Percentiles rank a stretch among this genome's conserved stretches.
Evolutionary conservation across 2,329 filamentous ascomycete species (phyloP).

Genomic region (Pezizomycotina sp.): DNA sequence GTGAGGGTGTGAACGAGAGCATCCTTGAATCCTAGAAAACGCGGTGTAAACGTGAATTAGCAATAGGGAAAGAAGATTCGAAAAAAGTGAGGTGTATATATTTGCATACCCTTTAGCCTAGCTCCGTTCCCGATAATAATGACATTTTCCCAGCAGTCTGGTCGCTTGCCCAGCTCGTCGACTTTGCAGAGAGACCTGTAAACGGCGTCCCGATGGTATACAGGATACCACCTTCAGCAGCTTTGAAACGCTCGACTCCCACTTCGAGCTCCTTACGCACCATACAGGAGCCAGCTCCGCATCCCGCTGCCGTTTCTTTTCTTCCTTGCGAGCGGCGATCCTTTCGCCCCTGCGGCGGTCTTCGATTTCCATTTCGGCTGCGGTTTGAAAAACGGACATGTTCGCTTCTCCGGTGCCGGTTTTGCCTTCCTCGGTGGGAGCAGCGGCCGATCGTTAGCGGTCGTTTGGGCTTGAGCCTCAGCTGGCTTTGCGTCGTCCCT

Average conservation of each 20-base stretch:
- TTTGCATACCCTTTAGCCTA: conserved; percentile 39
- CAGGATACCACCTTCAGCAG: conserved; percentile 53
- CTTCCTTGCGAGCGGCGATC: conserved; percentile 30
- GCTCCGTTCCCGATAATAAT: conserved; percentile 83
- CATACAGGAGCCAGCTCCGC: conserved; percentile 29
- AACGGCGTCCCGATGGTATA: conserved; percentile 68
- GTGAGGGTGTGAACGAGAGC: conserved; percentile 66
- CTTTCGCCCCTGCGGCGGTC: conserved; percentile 23
- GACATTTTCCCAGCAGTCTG: conserved; percentile 77
- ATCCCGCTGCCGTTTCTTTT: conserved; percentile 30
- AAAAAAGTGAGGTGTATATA: neutral
- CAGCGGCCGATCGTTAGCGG: conserved; percentile 17
- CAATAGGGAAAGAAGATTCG: neutral
- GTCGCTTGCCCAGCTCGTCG: conserved; percentile 67
- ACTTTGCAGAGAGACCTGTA: conserved; percentile 70
- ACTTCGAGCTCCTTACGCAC: conserved; percentile 55
- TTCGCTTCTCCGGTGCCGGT: conserved; percentile 5
- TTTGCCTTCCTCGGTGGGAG: conserved; percentile 17
- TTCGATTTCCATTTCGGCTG: conserved; percentile 14
- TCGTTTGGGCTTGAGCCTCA: conserved; percentile 19
- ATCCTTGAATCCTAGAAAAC: conserved; percentile 64
- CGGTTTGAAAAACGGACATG: conserved; percentile 15
- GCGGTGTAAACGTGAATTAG: conserved; percentile 25
- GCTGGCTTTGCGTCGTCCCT: conserved; percentile 22
- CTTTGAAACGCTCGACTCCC: conserved; percentile 56